phyloP scores from a whole-genome alignment of 2,329 filamentous ascomycete genomes.

The Exophiala viscosa region DNA sequence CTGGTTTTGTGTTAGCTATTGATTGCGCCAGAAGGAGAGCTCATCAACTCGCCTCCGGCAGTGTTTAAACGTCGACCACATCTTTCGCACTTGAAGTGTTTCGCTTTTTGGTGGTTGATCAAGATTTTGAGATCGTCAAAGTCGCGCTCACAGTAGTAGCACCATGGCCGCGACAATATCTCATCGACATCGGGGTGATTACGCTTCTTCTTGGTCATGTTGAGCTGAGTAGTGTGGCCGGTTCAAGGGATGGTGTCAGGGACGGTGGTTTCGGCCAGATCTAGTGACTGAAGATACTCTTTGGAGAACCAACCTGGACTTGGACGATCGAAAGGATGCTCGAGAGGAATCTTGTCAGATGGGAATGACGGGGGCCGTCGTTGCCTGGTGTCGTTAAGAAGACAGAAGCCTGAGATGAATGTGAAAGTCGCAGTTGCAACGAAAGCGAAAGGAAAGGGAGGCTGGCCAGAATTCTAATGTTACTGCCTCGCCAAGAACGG shows the following conservation, averaged over 20 bases:
- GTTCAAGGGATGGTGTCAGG: neutral
- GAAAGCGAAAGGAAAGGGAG: neutral
- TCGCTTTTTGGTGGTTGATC: conserved; percentile 97
- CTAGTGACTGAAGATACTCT: neutral
- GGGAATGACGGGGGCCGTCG: neutral
- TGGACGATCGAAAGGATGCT: too few species aligned
- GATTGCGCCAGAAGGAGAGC: neutral
- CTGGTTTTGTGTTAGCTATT: conserved; percentile 43
- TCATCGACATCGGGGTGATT: conserved; percentile 83
- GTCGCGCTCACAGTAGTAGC: conserved; percentile 99
- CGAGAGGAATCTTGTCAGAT: too few species aligned
- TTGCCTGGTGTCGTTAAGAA: neutral
- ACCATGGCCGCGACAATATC: conserved; percentile 83
- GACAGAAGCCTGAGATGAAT: neutral
- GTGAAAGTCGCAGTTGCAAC: neutral
- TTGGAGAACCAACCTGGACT: neutral
- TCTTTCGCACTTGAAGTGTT: conserved; percentile 96
- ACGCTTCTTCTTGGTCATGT: conserved; percentile 88
- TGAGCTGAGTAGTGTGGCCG: conserved; percentile 25
- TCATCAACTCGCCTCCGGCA: conserved; percentile 69
- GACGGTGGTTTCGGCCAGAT: neutral
- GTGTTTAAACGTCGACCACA: conserved; percentile 88
- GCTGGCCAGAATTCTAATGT: neutral
- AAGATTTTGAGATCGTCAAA: conserved; percentile 97
- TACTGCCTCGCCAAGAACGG: neutral